Evolutionary conservation across 768 basidiomycete species (phyloP).

Genomic region (Russula earlei): DNA sequence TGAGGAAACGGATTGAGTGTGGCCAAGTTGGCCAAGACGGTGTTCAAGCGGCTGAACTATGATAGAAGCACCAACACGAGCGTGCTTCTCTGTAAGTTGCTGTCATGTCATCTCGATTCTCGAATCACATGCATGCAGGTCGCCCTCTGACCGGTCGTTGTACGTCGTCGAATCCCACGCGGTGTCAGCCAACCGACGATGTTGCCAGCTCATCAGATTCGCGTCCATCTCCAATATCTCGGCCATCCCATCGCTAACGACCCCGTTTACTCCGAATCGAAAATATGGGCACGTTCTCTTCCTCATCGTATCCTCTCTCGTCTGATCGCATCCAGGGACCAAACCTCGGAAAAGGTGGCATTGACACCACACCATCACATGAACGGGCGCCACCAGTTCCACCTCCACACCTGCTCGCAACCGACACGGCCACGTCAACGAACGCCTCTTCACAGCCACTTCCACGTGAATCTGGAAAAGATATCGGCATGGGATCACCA

Average conservation of each 20-base stretch:
- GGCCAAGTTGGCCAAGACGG: conserved; percentile 70
- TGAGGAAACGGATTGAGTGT: neutral
- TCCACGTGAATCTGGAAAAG: conserved; percentile 78
- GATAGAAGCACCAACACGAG: conserved; percentile 74
- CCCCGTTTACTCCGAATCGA: conserved; percentile 76
- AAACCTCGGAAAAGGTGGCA: conserved; percentile 66
- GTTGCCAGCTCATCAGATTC: conserved; percentile 81
- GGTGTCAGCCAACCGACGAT: neutral
- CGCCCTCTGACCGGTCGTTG: conserved; percentile 88
- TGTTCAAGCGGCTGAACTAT: conserved; percentile 77
- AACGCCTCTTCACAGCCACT: conserved; percentile 37
- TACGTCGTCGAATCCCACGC: conserved; percentile 33
- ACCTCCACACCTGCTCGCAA: conserved; percentile 31
- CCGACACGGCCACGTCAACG: no score
- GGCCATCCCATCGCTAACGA: conserved; percentile 94
- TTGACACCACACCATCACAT: conserved; percentile 63
- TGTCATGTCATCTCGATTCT: conserved; percentile 4
- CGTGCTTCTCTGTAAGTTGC: conserved; percentile 66
- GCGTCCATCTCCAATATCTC: conserved; percentile 93
- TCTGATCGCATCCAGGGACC: conserved; percentile 41
- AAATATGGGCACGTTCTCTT: conserved; percentile 53
- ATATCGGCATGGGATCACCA: conserved; percentile 83
- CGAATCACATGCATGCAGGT: conserved; percentile 40
- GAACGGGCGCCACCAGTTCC: conserved; percentile 56
- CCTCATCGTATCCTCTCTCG: neutral